Base-by-base conservation (phyloP, 371 early-diverging fungal genomes). In the Astathelohania contejeani region DNA sequence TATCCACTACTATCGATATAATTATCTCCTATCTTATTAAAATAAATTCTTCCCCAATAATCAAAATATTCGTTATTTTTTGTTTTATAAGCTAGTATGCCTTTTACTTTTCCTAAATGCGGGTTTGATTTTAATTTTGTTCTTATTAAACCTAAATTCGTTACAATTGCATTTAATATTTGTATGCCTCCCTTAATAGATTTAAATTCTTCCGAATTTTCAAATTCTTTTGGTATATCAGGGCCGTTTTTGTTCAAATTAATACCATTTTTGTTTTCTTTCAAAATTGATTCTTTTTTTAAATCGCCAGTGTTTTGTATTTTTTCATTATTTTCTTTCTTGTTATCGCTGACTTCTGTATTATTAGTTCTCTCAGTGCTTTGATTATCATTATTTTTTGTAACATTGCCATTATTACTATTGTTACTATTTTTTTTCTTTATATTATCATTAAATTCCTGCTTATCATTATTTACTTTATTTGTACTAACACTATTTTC, bases 21-120 rank as follows among this genome's bases (percentile, higher is more conserved):
- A 14, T 16, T 54, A 12, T 55, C 65, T 6, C 32, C 50, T 26
- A 52, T 39, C 24, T 47, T 47, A 18, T 6, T 42, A 44, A 70
- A 70, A 29, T 59, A 20, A 20, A 70, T 24, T 25, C 40, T 52
- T 24, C 64, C 60, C 68, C 68, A 70, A 49, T 63, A 70, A 29
- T 70, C 70, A 2, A 35, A 52, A 23, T 47, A 60, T 16, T 39
- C 27, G 10, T 56, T 45, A 26, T 60, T 37, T 10, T 29, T 39
- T 3, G 37, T 38, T 7, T 64, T 56, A 49, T 67, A 67, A 1
- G 52, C 65, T 38, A 64, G 7, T 10, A 70, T 54, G 14, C 53
- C 49, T n/a, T 20, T 35, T 2, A 58, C 37, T 22, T 18, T 39
- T 58, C 51, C 51, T 10, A 53, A 9, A 9, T 35, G 7, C 9